Evolutionary conservation across 306 rosid genomes (phyloP).

Genomic region (Begonia loranthoides): DNA sequence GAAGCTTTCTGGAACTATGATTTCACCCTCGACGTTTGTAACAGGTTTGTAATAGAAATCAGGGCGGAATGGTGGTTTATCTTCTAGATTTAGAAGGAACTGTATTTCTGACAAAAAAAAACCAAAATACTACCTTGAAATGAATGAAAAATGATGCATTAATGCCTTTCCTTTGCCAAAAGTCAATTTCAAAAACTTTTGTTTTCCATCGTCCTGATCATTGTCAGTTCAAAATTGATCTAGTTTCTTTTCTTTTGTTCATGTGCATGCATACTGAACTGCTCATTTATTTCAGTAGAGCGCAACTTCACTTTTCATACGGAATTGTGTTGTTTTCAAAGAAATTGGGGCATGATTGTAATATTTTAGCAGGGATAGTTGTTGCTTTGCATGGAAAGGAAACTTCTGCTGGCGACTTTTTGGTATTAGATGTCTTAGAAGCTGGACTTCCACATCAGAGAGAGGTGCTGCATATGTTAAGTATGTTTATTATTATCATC

Average conservation of each 20-base stretch:
- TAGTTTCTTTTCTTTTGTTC: no score
- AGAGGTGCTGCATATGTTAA: slow-evolving; percentile 49
- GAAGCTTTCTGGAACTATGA: slow-evolving; percentile 52
- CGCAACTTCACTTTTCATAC: no score
- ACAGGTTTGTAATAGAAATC: slow-evolving; percentile 46
- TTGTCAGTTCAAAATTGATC: not conserved
- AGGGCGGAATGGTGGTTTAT: not conserved
- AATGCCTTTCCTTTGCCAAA: no score
- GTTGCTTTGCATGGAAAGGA: slow-evolving; percentile 78
- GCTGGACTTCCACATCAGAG: slow-evolving; percentile 90
- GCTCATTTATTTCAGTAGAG: no score
- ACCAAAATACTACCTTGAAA: no score
- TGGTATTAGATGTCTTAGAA: slow-evolving; percentile 72
- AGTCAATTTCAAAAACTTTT: slow-evolving; percentile 1
- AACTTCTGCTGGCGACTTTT: slow-evolving; percentile 55
- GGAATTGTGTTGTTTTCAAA: not conserved
- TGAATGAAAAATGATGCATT: no score
- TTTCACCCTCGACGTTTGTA: slow-evolving; percentile 58
- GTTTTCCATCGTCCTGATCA: slow-evolving; percentile 15
- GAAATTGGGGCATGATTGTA: not conserved
- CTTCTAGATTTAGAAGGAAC: not conserved
- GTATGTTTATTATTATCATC: slow-evolving; percentile 18
- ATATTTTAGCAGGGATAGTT: slow-evolving; percentile 38
- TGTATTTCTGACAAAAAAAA: no score
- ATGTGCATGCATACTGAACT: no score